Percentiles rank a stretch among this genome's conserved stretches.
phyloP scores from a whole-genome alignment of 2,329 filamentous ascomycete genomes.

The Ophiostoma ips region DNA sequence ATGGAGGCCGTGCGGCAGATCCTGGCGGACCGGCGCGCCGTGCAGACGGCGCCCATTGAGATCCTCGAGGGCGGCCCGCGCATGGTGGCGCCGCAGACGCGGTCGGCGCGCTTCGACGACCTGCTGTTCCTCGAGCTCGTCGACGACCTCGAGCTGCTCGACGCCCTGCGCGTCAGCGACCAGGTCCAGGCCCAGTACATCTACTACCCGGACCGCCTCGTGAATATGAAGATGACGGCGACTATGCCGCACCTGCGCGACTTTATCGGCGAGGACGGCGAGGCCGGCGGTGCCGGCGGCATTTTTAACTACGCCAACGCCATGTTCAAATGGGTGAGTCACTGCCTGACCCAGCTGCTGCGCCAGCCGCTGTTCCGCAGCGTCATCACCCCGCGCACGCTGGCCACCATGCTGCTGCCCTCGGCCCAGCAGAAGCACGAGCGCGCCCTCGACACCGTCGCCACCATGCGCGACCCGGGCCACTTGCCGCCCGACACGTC shows the following conservation, averaged over 20 bases:
- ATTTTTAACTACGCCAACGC: background rate
- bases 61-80: constrained; percentile 76
- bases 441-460: constrained; percentile 10
- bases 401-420: constrained; percentile 1
- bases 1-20: constrained; percentile 1
- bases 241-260: background rate
- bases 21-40: background rate
- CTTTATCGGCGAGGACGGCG: constrained; percentile 3
- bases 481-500: constrained; percentile 47
- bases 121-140: constrained; percentile 60
- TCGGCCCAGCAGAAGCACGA: background rate
- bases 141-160: constrained; percentile 12
- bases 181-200: constrained; percentile 50
- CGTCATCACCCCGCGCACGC: constrained; percentile 1
- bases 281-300: constrained; percentile 13
- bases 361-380: constrained; percentile 41
- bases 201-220: constrained; percentile 77
- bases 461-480: constrained; percentile 13
- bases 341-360: background rate
- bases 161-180: constrained; percentile 41
- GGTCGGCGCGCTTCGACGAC: constrained; percentile 38
- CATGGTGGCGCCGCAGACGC: constrained; percentile 46
- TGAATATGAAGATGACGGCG: constrained; percentile 30
- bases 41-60: background rate
- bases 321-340: background rate